Base-by-base conservation (phyloP, 192 early-diverging fungal genomes). In the Paraglomus occultum region DNA sequence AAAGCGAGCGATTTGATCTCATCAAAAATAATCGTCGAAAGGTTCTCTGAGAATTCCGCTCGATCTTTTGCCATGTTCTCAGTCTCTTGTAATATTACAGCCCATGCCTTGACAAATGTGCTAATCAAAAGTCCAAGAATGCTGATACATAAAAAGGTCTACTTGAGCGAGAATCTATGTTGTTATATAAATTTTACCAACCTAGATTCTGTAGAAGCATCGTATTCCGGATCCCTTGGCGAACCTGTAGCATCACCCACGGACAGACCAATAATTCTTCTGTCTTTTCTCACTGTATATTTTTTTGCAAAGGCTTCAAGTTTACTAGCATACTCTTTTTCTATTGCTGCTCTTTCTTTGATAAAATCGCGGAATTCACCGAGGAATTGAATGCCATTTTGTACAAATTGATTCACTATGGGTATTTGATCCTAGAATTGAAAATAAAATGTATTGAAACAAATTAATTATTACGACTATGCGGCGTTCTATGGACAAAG, bases 291-390 rank as follows among this genome's bases (percentile, higher is more conserved):
- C 8, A 53, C 44, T 11, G 77, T 71, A 71, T 91, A 83, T 60
- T 89, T 89, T 57, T 81, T 79, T 0, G 83, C 80, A 9, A 93
- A 70, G 0, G 71, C 59, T 47, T 91, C 91, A 38, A 91, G 78
- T 70, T 85, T 83, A 61, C 82, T 79, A 7, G 87, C 82, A 72
- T 84, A 91, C 43, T 93, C 91, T 38, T 81, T 78, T 61, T 93
- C 90, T 22, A 91, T 77, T 20, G 84, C 84, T 20, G 85, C 82
- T 9, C 84, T 79, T 18, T 93, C 91, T 58, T 83, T 84, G 39
- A 87, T 71, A 74, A 90, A 91, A 51, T 86, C 88, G 18, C 86
- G 81, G 53, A 92, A 85, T 48, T 92, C 89, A 51, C 71, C 60
- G 22, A 90, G 55, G 52, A 89, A 90, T 8, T 80, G 76, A 46